Evolutionary conservation across 108 stramenopile species (phyloP).

Genomic region (Cyclotella kingstonii): DNA sequence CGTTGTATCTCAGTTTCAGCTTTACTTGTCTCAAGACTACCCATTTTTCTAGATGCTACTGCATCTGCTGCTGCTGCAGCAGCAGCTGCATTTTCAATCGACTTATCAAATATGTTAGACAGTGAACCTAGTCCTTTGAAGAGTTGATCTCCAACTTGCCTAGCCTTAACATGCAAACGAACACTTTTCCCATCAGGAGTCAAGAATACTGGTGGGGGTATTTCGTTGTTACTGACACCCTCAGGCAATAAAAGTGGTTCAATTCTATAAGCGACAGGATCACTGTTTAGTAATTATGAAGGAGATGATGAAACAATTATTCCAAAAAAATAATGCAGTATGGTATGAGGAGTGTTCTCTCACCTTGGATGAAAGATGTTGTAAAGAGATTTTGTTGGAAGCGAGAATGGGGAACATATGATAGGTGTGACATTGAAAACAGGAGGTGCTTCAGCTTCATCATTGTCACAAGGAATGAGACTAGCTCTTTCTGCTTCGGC

Average conservation of each 20-base stretch:
- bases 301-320: background rate
- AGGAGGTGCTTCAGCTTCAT: slow-evolving; percentile 36
- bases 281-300: slow-evolving; percentile 24
- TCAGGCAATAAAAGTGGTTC: slow-evolving; percentile 61
- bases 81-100: slow-evolving; percentile 36
- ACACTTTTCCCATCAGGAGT: slow-evolving; percentile 64
- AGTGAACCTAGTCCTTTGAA: slow-evolving; percentile 47
- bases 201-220: slow-evolving; percentile 68
- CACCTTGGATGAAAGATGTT: slow-evolving; percentile 78
- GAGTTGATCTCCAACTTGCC: slow-evolving; percentile 60
- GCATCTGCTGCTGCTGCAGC: slow-evolving; percentile 43
- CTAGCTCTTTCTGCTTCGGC: slow-evolving; percentile 45
- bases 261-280: slow-evolving; percentile 84
- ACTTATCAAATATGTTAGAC: slow-evolving; percentile 37
- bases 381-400: slow-evolving; percentile 62
- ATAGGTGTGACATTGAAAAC: slow-evolving; percentile 43
- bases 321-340: slow-evolving; percentile 1
- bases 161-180: slow-evolving; percentile 76
- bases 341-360: slow-evolving; percentile 1
- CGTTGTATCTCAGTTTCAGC: slow-evolving; percentile 2
- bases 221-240: slow-evolving; percentile 34
- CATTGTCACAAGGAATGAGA: slow-evolving; percentile 46
- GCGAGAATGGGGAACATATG: slow-evolving; percentile 66
- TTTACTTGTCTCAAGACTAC: slow-evolving; percentile 4
- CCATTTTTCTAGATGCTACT: slow-evolving; percentile 33